Conservation (phyloP, 192 early-diverging fungal species). For the Diversispora eburnea region DNA sequence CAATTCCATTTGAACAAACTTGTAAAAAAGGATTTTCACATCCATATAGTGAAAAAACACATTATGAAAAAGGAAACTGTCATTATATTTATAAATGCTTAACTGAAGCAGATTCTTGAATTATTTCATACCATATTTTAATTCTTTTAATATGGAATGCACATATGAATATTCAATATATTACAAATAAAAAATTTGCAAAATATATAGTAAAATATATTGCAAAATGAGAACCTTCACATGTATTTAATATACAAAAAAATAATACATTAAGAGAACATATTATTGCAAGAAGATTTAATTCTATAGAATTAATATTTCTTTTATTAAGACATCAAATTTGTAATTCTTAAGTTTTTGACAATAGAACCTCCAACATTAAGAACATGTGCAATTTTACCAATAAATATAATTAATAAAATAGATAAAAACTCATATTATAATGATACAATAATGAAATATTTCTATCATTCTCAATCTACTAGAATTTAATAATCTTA, state of each 20-base stretch:
- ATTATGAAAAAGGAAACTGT: not conserved
- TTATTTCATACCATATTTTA: not conserved
- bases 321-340: too few species aligned
- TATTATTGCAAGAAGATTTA: not conserved
- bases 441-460: too few species aligned
- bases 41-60: not conserved
- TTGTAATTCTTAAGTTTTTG: too few species aligned
- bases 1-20: not conserved
- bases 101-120: not conserved
- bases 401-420: too few species aligned
- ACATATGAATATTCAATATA: not conserved
- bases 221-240: too few species aligned
- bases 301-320: not conserved
- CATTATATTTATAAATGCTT: not conserved
- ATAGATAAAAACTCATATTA: too few species aligned
- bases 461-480: too few species aligned
- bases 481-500: too few species aligned
- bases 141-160: not conserved
- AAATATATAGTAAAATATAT: too few species aligned
- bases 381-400: too few species aligned
- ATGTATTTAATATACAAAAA: too few species aligned
- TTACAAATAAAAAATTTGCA: conserved; percentile 1
- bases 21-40: not conserved
- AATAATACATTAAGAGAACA: not conserved
- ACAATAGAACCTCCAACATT: too few species aligned